These are phyloP conservation scores for Calonectria pseudoturangicola DNA, from an alignment of 2,329 filamentous ascomycete species.

Conservation along the genomic window DNA sequence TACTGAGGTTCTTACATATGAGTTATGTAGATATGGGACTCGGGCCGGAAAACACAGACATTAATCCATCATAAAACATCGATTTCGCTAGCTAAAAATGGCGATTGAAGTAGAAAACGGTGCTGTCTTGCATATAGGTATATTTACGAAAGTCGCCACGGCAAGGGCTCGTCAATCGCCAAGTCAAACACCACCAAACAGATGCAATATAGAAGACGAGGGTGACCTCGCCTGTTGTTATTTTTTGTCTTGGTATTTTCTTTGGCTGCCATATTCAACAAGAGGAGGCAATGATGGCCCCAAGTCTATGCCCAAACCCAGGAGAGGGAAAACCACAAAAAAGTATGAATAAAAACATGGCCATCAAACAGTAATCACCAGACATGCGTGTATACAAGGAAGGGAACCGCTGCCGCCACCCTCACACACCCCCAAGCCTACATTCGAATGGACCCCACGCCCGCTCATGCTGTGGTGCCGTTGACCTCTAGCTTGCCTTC, in stretches of 20 bases:
- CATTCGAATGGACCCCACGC: slow-evolving; percentile 59
- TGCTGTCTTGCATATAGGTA: background rate
- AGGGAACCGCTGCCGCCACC: background rate
- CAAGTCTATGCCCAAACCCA: slow-evolving; percentile 38
- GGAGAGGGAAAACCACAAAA: slow-evolving; percentile 28
- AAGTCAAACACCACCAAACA: background rate
- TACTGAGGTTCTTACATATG: background rate
- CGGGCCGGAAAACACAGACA: background rate
- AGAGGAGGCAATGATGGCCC: slow-evolving; percentile 6
- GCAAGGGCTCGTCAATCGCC: background rate
- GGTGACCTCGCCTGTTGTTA: slow-evolving; percentile 22
- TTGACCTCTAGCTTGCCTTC: slow-evolving; percentile 76
- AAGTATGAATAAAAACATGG: slow-evolving; percentile 33
- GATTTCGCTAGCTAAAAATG: background rate
- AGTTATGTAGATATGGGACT: background rate
- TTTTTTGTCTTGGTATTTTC: slow-evolving; percentile 27
- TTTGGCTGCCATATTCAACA: slow-evolving; percentile 35
- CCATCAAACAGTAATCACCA: slow-evolving; percentile 32
- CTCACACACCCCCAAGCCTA: background rate
- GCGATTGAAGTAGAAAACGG: background rate
- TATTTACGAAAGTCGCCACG: background rate
- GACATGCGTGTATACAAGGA: slow-evolving; percentile 30
- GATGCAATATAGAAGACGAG: slow-evolving; percentile 23
- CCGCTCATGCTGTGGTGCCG: slow-evolving; percentile 46
- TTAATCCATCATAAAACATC: background rate